phyloP scores from a whole-genome alignment of 192 early-diverging fungal genomes.

The Oehlia diaphana region DNA sequence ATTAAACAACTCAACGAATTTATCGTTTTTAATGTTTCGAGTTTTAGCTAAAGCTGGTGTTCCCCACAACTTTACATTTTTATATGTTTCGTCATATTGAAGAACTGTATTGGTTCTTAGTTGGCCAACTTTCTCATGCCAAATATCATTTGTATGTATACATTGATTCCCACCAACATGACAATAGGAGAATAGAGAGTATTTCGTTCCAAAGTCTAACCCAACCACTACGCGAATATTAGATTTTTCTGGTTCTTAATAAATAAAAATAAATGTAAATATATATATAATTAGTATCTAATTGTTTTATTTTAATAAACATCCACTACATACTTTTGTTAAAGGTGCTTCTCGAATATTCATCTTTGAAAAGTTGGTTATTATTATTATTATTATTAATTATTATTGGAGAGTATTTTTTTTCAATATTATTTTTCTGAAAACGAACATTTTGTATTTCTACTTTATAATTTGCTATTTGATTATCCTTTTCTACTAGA shows the following conservation, averaged over 20 bases:
- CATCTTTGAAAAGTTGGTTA: neutral
- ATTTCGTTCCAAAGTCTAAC: neutral
- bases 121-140: neutral
- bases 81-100: neutral
- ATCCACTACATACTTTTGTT: neutral
- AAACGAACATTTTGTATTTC: too few relatives aligned
- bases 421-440: neutral
- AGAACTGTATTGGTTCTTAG: neutral
- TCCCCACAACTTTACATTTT: neutral
- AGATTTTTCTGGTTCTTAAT: neutral
- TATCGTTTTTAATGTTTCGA: neutral
- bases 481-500: too few relatives aligned
- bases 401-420: neutral
- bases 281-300: neutral
- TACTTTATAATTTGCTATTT: too few relatives aligned
- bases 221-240: neutral
- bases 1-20: neutral
- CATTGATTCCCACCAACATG: neutral
- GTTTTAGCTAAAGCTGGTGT: neutral
- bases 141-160: neutral
- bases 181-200: neutral
- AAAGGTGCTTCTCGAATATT: neutral
- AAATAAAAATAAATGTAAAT: too few relatives aligned
- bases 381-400: neutral
- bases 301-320: neutral